Base-by-base conservation (phyloP, 345 rosid species). In the Populus pruinosa region DNA sequence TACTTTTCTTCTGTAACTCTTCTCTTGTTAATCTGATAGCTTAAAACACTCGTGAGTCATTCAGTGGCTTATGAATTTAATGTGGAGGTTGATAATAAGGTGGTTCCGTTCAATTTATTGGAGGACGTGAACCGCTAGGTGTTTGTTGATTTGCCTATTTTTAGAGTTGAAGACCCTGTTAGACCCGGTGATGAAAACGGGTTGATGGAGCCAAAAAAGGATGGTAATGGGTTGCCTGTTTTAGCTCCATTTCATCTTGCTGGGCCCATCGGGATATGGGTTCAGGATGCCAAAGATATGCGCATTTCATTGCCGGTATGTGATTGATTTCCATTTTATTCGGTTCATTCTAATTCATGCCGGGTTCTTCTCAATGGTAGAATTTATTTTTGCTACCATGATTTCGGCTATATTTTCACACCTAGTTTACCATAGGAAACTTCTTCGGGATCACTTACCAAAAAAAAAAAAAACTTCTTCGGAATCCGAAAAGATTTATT, bases 201-300 rank as follows among this genome's bases (percentile, higher is more conserved):
- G 70, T 75, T 96, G 77, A 86, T 88, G 61, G 88, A 88, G 82
- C 74, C 76, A 74, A 84, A 81, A 41, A 59, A 72, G 70, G 89
- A 38, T 20, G 43, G 76, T 50, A 59, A 85, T 25, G 86, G 72
- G 8, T 77, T 89, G 69, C 97, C 96, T 56, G 93, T 91, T 79
- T 81, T 95, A 71, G 93, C 94, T 73, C 98, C 98, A 12, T 95
- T 95, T 72, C 99, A 93, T 87, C 90, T 95, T 72, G 94, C 97
- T 65, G 99, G 98, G 25, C 99, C 99, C 5, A 91, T 96, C 94
- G 98, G 93, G 84, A 77, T 96, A 68, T 96, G 98, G 99, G 90
- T 96, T 76, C 98, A 91, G 80, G 98, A 96, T 77, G 99, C 98
- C 31, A 83, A 89, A 72, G 85, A 95, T 81, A 90, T 95, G 91